Conservation (phyloP, 2,329 filamentous ascomycete species). For the Botrytis fragariae region DNA sequence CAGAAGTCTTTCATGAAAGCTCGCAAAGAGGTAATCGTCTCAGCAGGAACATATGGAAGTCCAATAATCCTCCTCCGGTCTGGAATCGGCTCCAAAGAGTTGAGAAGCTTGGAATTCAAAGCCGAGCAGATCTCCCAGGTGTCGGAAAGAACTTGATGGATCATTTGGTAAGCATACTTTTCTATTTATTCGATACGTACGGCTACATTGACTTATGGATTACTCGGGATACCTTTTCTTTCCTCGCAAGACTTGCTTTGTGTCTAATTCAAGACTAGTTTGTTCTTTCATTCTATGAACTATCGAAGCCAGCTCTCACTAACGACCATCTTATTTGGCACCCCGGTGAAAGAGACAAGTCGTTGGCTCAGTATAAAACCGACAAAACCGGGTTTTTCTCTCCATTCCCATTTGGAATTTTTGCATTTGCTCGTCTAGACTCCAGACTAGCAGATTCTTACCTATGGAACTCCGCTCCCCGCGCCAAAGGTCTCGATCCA, state of each 20-base stretch:
- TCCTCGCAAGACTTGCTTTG: background rate
- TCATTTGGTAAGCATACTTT: constrained; percentile 26
- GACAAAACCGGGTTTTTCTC: background rate
- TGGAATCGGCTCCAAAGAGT: constrained; percentile 49
- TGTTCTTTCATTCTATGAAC: background rate
- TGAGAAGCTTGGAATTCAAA: constrained; percentile 43
- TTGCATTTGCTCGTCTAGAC: background rate
- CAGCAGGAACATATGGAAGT: constrained; percentile 50
- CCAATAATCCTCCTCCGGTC: constrained; percentile 52
- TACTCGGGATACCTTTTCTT: too few relatives aligned
- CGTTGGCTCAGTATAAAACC: background rate
- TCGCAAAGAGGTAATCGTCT: constrained; percentile 47
- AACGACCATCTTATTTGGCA: background rate
- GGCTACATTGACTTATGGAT: background rate
- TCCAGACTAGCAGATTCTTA: background rate
- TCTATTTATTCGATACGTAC: too few relatives aligned
- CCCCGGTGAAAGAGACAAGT: background rate
- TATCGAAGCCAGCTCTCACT: background rate
- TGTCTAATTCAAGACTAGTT: background rate
- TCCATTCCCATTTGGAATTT: background rate
- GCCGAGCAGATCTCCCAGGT: constrained; percentile 46
- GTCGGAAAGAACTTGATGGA: constrained; percentile 54
- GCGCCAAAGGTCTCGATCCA: background rate
- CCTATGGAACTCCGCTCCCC: background rate
- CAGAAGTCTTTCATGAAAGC: constrained; percentile 25